Evolutionary conservation across 176 grass and related monocot species (phyloP).

Genomic region (Eragrostis nindensis): DNA sequence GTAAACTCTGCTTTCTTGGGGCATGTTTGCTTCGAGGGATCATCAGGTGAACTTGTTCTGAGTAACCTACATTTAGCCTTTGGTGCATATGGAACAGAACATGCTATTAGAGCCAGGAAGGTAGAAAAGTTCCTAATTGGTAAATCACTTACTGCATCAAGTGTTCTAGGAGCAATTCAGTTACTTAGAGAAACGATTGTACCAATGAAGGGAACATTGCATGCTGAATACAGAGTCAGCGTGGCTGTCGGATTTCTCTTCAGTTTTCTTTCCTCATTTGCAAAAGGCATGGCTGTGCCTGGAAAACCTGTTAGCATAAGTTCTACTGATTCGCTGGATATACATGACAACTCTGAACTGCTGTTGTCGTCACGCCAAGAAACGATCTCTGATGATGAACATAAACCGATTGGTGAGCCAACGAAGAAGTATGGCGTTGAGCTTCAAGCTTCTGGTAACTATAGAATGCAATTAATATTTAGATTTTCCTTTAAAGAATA

Average conservation of each 20-base stretch:
- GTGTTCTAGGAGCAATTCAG: constrained; percentile 52
- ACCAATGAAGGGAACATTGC: constrained; percentile 57
- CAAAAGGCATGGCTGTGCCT: constrained; percentile 35
- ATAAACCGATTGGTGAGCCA: constrained; percentile 65
- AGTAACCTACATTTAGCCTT: constrained; percentile 60
- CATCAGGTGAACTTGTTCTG: constrained; percentile 40
- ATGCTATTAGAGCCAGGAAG: constrained; percentile 68
- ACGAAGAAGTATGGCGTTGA: constrained; percentile 67
- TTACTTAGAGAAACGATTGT: constrained; percentile 59
- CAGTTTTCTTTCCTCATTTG: constrained; percentile 54
- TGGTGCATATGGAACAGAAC: constrained; percentile 68
- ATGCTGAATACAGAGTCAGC: constrained; percentile 64
- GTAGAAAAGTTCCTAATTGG: constrained; percentile 61
- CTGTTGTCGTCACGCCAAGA: constrained; percentile 45
- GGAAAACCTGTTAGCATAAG: constrained; percentile 2
- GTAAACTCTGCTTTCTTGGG: constrained; percentile 66
- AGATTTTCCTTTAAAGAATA: background rate
- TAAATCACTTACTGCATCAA: constrained; percentile 48
- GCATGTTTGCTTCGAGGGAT: constrained; percentile 41
- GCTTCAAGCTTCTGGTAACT: constrained; percentile 75
- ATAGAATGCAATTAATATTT: background rate
- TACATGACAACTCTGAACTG: background rate
- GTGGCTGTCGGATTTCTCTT: constrained; percentile 72
- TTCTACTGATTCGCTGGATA: constrained; percentile 26
- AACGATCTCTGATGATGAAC: constrained; percentile 37